Evolutionary conservation across 768 basidiomycete genomes (phyloP).

Genomic region (Lentinula guzmanii): DNA sequence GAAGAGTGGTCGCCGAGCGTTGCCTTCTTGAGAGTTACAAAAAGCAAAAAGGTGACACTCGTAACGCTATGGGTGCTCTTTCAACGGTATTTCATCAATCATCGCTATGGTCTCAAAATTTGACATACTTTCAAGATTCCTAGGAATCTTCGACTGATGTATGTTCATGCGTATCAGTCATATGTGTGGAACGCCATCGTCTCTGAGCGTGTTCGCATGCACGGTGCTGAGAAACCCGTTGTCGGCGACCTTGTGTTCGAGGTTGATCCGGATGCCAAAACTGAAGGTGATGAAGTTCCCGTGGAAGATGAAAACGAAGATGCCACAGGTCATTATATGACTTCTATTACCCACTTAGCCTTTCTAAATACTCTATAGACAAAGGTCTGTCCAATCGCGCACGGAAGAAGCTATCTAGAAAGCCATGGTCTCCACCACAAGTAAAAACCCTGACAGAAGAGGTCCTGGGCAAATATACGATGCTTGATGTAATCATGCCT

Average conservation of each 20-base stretch:
- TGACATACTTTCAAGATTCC: slow-evolving; percentile 65
- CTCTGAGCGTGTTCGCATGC: slow-evolving; percentile 82
- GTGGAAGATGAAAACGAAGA: slow-evolving; percentile 29
- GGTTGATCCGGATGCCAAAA: slow-evolving; percentile 20
- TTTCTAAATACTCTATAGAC: background rate
- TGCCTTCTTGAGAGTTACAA: slow-evolving; percentile 88
- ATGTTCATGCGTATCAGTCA: slow-evolving; percentile 97
- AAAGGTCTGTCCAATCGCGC: slow-evolving; percentile 15
- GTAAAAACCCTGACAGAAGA: slow-evolving; percentile 75
- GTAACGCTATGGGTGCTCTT: slow-evolving; percentile 84
- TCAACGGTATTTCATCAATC: slow-evolving; percentile 50
- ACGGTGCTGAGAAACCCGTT: slow-evolving; percentile 68
- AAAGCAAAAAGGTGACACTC: slow-evolving; percentile 69
- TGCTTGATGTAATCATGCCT: slow-evolving; percentile 97
- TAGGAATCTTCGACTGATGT: slow-evolving; percentile 91
- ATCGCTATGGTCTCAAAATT: background rate
- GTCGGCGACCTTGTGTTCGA: slow-evolving; percentile 92
- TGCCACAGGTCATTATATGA: slow-evolving; percentile 9
- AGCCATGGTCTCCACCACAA: slow-evolving; percentile 60
- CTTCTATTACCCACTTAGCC: background rate
- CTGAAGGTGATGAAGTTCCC: slow-evolving; percentile 24
- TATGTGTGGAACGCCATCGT: slow-evolving; percentile 98
- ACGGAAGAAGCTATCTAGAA: slow-evolving; percentile 28
- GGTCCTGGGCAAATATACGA: slow-evolving; percentile 75
- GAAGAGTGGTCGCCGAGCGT: slow-evolving; percentile 89